Conservation (phyloP, 352 stramenopile genomes). For the Bremia lactucae region DNA sequence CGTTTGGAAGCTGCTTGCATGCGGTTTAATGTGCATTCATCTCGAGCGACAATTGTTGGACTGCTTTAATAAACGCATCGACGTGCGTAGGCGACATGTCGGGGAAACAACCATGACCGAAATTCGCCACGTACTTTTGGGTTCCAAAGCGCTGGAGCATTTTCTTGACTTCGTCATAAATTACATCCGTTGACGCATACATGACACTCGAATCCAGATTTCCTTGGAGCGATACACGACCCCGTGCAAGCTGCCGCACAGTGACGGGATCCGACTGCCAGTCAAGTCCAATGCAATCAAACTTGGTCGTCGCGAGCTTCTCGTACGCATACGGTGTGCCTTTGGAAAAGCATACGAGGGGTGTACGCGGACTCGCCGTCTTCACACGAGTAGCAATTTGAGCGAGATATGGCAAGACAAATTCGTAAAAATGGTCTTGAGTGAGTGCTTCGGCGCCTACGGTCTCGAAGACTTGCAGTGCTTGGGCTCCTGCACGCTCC, state of each 20-base stretch:
- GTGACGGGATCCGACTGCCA: conserved; percentile 89
- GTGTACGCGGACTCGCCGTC: conserved; percentile 44
- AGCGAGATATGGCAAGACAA: conserved; percentile 88
- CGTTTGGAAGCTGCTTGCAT: conserved; percentile 59
- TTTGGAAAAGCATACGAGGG: conserved; percentile 82
- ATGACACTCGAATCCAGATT: conserved; percentile 89
- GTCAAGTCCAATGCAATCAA: conserved; percentile 92
- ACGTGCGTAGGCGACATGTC: conserved; percentile 92
- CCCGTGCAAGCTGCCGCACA: conserved; percentile 70
- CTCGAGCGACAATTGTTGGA: conserved; percentile 90
- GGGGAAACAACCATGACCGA: conserved; percentile 94
- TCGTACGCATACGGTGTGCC: conserved; percentile 73
- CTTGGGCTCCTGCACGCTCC: conserved; percentile 89
- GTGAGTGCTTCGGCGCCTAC: conserved; percentile 92
- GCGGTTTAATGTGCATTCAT: conserved; percentile 54
- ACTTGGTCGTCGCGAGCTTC: conserved; percentile 67
- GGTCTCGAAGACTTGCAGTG: conserved; percentile 95
- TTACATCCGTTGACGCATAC: conserved; percentile 78
- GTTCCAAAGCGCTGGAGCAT: conserved; percentile 92
- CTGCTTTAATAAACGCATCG: conserved; percentile 91
- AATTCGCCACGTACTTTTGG: conserved; percentile 94
- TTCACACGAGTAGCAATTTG: conserved; percentile 76
- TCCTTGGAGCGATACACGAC: conserved; percentile 78
- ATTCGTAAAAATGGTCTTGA: conserved; percentile 91
- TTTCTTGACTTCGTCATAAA: conserved; percentile 82